Evolutionary conservation across 179 eudicot species (phyloP).

Genomic region (Silene coronaria): DNA sequence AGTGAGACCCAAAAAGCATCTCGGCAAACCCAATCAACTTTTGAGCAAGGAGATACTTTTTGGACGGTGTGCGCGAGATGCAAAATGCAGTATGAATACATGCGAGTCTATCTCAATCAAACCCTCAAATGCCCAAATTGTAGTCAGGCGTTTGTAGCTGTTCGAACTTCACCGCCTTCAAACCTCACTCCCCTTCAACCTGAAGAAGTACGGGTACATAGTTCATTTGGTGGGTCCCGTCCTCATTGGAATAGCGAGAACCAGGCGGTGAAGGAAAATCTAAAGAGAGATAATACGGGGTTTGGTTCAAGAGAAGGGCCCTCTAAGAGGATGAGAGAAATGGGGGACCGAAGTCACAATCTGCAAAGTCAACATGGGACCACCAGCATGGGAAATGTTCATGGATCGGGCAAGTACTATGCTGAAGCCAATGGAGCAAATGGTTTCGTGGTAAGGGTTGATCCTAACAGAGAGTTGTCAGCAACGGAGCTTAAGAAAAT

Average conservation of each 20-base stretch:
- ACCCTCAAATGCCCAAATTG: conserved; percentile 35
- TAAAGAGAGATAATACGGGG: conserved; percentile 20
- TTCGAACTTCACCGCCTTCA: conserved; percentile 32
- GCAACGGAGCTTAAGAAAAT: conserved; percentile 39
- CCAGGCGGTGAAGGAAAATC: not conserved
- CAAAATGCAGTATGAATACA: conserved; percentile 37
- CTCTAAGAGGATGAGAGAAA: conserved; percentile 18
- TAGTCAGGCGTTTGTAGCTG: conserved; percentile 28
- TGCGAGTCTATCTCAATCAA: conserved; percentile 28
- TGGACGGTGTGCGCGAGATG: conserved; percentile 40
- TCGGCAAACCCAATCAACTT: conserved; percentile 9
- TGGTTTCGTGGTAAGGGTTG: conserved; percentile 1
- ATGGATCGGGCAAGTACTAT: no score
- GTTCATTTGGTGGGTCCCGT: conserved; percentile 20
- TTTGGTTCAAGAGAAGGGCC: conserved; percentile 2
- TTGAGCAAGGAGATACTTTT: conserved; percentile 25
- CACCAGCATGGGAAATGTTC: conserved; percentile 5
- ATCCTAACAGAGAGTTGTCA: conserved; percentile 22
- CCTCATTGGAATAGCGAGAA: conserved; percentile 19
- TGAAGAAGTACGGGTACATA: conserved; percentile 6
- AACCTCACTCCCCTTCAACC: conserved; percentile 25
- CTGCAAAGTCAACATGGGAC: conserved; percentile 13
- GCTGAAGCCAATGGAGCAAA: not conserved
- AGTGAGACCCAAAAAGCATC: conserved; percentile 18
- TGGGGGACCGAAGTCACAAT: conserved; percentile 7